Conservation (phyloP, 2,329 filamentous ascomycete species). For the Apiospora rasikravindrae region DNA sequence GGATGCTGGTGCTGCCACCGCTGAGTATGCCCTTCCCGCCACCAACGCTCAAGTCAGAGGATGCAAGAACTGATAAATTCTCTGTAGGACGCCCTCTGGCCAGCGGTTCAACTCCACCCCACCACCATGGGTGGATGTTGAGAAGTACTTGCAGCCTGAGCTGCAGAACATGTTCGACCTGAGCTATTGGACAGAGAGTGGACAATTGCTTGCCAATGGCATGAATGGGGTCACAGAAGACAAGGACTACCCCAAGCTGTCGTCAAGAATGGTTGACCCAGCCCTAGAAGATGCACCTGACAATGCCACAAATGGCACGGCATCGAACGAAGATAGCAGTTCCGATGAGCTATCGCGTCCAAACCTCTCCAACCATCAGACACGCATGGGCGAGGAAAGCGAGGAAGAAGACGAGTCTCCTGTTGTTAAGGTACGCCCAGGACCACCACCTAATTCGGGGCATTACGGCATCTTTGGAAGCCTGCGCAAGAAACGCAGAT, state of each 20-base stretch:
- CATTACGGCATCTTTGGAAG: background rate
- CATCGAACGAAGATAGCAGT: conserved; percentile 58
- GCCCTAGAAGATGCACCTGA: conserved; percentile 52
- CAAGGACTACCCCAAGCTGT: conserved; percentile 60
- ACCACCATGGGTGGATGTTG: conserved; percentile 59
- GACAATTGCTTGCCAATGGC: conserved; percentile 70
- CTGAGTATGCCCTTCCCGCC: background rate
- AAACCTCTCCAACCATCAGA: conserved; percentile 41
- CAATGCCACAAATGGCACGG: conserved; percentile 53
- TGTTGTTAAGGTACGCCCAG: conserved; percentile 41
- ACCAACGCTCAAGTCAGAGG: background rate
- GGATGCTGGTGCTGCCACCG: conserved; percentile 48
- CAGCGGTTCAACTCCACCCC: conserved; percentile 51
- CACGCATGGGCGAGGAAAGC: conserved; percentile 65
- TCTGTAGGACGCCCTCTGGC: background rate
- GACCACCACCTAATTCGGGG: background rate
- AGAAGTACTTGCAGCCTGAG: conserved; percentile 63
- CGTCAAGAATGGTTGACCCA: conserved; percentile 49
- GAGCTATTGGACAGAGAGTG: conserved; percentile 65
- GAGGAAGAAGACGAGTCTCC: conserved; percentile 54
- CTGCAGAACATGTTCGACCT: conserved; percentile 80
- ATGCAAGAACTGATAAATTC: background rate
- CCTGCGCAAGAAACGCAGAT: background rate
- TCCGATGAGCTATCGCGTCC: conserved; percentile 52
- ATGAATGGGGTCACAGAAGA: conserved; percentile 68